Conservation (phyloP, 805 yeast genomes). For the Metschnikowia gruessii region DNA sequence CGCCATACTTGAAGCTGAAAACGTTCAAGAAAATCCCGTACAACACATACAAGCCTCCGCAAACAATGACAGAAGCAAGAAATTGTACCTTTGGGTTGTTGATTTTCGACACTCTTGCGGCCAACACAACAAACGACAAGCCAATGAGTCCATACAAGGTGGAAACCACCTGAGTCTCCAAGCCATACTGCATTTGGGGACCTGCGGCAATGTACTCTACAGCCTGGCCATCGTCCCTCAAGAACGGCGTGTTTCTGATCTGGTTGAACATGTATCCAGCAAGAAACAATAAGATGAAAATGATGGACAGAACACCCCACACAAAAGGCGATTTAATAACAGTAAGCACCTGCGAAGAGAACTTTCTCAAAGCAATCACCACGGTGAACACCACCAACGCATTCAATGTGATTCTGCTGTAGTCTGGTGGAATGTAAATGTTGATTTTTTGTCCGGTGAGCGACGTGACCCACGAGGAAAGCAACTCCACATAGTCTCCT, state of each 20-base stretch:
- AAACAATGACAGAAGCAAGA: slow-evolving; percentile 44
- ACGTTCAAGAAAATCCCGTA: slow-evolving; percentile 64
- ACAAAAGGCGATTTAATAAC: slow-evolving; percentile 51
- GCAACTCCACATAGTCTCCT: slow-evolving; percentile 42
- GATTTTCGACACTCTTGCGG: slow-evolving; percentile 53
- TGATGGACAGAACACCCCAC: slow-evolving; percentile 72
- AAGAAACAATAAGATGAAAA: slow-evolving; percentile 65
- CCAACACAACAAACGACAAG: slow-evolving; percentile 54
- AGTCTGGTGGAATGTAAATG: slow-evolving; percentile 43
- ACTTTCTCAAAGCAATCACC: slow-evolving; percentile 26
- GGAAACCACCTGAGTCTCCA: slow-evolving; percentile 85
- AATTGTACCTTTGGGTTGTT: slow-evolving; percentile 46
- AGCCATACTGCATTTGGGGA: slow-evolving; percentile 63
- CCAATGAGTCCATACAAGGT: slow-evolving; percentile 70
- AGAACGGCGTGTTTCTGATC: slow-evolving; percentile 64
- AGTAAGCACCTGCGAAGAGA: slow-evolving; percentile 30
- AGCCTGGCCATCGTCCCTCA: slow-evolving; percentile 9
- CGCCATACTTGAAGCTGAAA: slow-evolving; percentile 66
- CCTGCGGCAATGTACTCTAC: slow-evolving; percentile 15
- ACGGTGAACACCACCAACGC: slow-evolving; percentile 35
- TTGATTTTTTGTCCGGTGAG: slow-evolving; percentile 36
- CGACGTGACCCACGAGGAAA: slow-evolving; percentile 33
- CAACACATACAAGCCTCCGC: slow-evolving; percentile 47
- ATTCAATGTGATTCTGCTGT: slow-evolving; percentile 34
- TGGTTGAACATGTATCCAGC: slow-evolving; percentile 93